These are phyloP conservation scores for Pseudocercospora pini-densiflorae DNA, from an alignment of 2,329 filamentous ascomycete species.

Conservation along the genomic window DNA sequence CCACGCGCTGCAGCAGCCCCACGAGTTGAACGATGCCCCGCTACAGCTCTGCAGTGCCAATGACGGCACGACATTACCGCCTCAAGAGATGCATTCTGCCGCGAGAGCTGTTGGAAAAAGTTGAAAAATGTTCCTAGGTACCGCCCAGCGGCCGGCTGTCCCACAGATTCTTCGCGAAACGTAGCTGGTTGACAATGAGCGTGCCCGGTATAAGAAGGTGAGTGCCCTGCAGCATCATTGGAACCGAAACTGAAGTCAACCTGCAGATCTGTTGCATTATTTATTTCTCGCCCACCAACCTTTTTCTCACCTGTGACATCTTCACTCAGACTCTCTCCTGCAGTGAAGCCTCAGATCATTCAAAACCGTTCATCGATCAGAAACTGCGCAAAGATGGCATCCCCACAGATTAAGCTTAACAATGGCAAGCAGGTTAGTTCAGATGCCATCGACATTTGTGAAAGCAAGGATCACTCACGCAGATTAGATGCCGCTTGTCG, in stretches of 20 bases:
- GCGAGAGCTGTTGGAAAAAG: constrained; percentile 11
- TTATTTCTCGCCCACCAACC: constrained; percentile 12
- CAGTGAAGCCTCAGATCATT: constrained; percentile 13
- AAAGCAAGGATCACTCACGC: background rate
- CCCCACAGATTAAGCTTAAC: constrained; percentile 43
- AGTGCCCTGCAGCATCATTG: background rate
- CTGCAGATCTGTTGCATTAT: constrained; percentile 23
- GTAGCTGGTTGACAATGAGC: constrained; percentile 8
- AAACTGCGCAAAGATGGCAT: constrained; percentile 37
- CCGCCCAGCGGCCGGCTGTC: constrained; percentile 19
- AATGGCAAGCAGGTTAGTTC: constrained; percentile 42
- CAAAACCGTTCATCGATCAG: constrained; percentile 13
- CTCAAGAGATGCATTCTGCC: constrained; percentile 21
- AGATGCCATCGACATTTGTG: background rate
- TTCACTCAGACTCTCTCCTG: background rate
- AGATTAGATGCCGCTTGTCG: constrained; percentile 71
- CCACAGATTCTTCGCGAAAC: background rate
- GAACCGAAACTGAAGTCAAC: constrained; percentile 6
- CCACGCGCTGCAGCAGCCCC: constrained; percentile 1
- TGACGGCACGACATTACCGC: constrained; percentile 12
- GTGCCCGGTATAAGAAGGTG: constrained; percentile 26
- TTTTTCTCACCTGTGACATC: constrained; percentile 5
- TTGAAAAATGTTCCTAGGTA: constrained; percentile 14
- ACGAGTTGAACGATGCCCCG: constrained; percentile 9
- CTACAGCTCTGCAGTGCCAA: constrained; percentile 8